Percentiles rank a stretch among this genome's conserved stretches.
These are phyloP conservation scores for Melastoma candidum DNA, from an alignment of 441 rosid species.

Conservation along the genomic window DNA sequence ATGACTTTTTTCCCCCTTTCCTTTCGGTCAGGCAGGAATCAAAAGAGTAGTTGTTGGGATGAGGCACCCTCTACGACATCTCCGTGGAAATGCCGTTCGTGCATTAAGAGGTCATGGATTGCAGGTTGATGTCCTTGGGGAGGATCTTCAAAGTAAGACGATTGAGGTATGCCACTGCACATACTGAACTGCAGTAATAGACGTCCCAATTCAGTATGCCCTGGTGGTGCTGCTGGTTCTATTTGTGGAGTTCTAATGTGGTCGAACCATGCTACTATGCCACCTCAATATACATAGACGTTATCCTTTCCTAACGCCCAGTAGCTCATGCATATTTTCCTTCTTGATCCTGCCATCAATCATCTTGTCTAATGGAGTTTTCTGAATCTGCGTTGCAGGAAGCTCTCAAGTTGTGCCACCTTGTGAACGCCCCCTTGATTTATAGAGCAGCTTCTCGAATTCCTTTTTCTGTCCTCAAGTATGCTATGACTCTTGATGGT, in stretches of 20 bases:
- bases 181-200: neutral
- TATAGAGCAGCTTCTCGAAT: slow-evolving; percentile 70
- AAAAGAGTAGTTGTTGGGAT: slow-evolving; percentile 73
- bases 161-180: slow-evolving; percentile 42
- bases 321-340: too few relatives aligned
- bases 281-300: too few relatives aligned
- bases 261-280: too few relatives aligned
- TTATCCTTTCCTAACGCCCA: too few relatives aligned
- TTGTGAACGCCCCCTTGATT: slow-evolving; percentile 82
- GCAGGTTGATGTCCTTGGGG: slow-evolving; percentile 84
- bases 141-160: slow-evolving; percentile 62
- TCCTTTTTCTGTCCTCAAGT: slow-evolving; percentile 85
- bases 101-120: slow-evolving; percentile 59
- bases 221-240: too few relatives aligned
- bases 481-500: slow-evolving; percentile 98
- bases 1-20: too few relatives aligned
- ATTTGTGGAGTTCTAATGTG: too few relatives aligned
- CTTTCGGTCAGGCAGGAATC: slow-evolving; percentile 52
- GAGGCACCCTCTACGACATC: slow-evolving; percentile 78
- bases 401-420: slow-evolving; percentile 67
- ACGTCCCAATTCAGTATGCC: neutral
- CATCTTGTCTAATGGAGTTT: neutral
- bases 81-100: slow-evolving; percentile 69
- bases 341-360: neutral
- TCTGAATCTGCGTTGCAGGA: slow-evolving; percentile 30